These are phyloP conservation scores for Clitopilus passeckerianus DNA, from an alignment of 768 basidiomycete species.

Conservation along the genomic window DNA sequence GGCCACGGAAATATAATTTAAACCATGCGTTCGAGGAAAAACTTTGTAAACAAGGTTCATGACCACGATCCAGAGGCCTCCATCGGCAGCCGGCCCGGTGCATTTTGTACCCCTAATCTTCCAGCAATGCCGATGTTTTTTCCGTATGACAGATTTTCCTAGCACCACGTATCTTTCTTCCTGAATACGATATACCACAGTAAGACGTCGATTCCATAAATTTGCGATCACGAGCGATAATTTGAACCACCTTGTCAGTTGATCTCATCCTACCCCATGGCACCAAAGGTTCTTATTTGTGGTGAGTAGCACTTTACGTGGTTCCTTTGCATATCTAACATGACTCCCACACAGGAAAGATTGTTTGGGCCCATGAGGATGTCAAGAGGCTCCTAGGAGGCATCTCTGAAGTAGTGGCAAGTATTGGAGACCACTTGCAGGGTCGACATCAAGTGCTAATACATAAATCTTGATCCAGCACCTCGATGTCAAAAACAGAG, in stretches of 20 bases:
- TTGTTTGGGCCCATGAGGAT: slow-evolving; percentile 82
- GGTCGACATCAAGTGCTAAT: not conserved
- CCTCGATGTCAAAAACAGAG: slow-evolving; percentile 55
- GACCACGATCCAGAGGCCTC: not conserved
- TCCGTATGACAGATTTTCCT: not conserved
- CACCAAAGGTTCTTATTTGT: slow-evolving; percentile 22
- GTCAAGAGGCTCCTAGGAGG: slow-evolving; percentile 56
- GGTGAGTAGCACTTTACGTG: slow-evolving; percentile 10
- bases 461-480: slow-evolving; percentile 19
- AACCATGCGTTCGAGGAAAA: not conserved
- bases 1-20: not conserved
- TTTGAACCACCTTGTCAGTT: not conserved
- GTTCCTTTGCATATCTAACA: not conserved
- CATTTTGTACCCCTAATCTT: not conserved
- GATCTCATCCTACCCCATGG: slow-evolving; percentile 10
- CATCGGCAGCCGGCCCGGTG: not conserved
- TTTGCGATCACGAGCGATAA: too few relatives aligned
- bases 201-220: too few relatives aligned
- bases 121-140: not conserved
- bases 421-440: slow-evolving; percentile 23
- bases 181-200: not conserved
- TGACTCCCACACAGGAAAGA: slow-evolving; percentile 39
- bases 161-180: not conserved
- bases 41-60: not conserved
- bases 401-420: slow-evolving; percentile 73